Conservation (phyloP, 2,329 filamentous ascomycete genomes). For the Hymenoscyphus scutula region DNA sequence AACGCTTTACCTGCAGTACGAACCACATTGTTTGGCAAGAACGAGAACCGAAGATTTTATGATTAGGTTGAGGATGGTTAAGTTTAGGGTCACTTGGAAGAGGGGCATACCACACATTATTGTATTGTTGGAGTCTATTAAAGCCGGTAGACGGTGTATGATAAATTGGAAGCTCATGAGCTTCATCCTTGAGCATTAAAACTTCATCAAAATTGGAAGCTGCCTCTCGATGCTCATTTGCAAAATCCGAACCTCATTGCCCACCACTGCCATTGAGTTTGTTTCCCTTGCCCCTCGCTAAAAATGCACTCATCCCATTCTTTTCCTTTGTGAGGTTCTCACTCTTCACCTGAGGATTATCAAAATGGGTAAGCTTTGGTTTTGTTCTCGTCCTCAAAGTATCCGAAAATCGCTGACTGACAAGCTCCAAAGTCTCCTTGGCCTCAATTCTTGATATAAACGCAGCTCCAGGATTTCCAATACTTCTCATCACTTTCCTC, state of each 20-base stretch:
- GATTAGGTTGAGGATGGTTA: slow-evolving; percentile 56
- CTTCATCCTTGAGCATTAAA: slow-evolving; percentile 16
- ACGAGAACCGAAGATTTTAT: slow-evolving; percentile 92
- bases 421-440: slow-evolving; percentile 70
- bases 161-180: slow-evolving; percentile 28
- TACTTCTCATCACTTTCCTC: slow-evolving; percentile 56
- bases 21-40: slow-evolving; percentile 86
- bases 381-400: slow-evolving; percentile 66
- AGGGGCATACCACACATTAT: slow-evolving; percentile 20
- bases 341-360: slow-evolving; percentile 21
- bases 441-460: slow-evolving; percentile 71
- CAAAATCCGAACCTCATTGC: not conserved
- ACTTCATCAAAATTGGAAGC: not conserved
- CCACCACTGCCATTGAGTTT: not conserved
- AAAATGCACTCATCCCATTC: slow-evolving; percentile 30
- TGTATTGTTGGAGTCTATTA: slow-evolving; percentile 21
- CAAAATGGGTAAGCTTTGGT: slow-evolving; percentile 63
- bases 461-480: slow-evolving; percentile 71
- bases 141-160: slow-evolving; percentile 36
- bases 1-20: slow-evolving; percentile 82
- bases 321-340: slow-evolving; percentile 38
- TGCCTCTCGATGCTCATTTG: not conserved
- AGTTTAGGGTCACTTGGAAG: slow-evolving; percentile 11
- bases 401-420: slow-evolving; percentile 71
- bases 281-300: slow-evolving; percentile 16